Base-by-base conservation (phyloP, 352 stramenopile species). In the Globisporangium acanthophoron region DNA sequence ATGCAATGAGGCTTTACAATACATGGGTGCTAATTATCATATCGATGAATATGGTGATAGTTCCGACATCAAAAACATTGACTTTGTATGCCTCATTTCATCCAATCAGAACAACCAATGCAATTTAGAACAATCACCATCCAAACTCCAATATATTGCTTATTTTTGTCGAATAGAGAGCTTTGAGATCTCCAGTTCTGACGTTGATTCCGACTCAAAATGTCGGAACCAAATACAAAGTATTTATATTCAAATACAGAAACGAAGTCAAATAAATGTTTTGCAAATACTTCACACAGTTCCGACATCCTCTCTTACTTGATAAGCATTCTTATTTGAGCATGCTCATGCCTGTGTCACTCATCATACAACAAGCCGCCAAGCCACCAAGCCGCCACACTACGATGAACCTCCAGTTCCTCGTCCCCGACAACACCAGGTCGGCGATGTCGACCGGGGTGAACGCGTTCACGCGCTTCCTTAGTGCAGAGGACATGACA, bases 341-440 rank as follows among this genome's bases (percentile, higher is more conserved):
- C 11, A 5, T n/a, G 16, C 39, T n/a, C 39, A 44, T 37, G 21
- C 21, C 21, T 37, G 31, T 8, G 5, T 8, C 5, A n/a, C 12
- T 44, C 12, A 15, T 44, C 39, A 9, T n/a, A 44, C 39, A 44
- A 44, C 8, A 5, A 44, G 16, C 16, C 11, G 21, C 21, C 31
- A 9, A 8, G 12, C 2, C 37, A 13, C 37, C 37, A 41, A 48
- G 16, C 16, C 47, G 12, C 48, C 27, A 20, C 9, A 8, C 29
- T 2, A 29, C 7, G 2, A 58, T 58, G 41, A 52, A 41, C 18
- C 11, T 52, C 16, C 24, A 58, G 5, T 18, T 41, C 6, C 53
- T 58, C 18, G 31, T 44, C 18, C 53, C 53, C 3, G 29, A 8
- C 27, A 61, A 61, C 35, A 27, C 31, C 20, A 48, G 31, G 21